Percentiles rank a stretch among this genome's conserved stretches.
Conservation (phyloP, 192 early-diverging fungal species). For the Chytriomyces hyalinus region DNA sequence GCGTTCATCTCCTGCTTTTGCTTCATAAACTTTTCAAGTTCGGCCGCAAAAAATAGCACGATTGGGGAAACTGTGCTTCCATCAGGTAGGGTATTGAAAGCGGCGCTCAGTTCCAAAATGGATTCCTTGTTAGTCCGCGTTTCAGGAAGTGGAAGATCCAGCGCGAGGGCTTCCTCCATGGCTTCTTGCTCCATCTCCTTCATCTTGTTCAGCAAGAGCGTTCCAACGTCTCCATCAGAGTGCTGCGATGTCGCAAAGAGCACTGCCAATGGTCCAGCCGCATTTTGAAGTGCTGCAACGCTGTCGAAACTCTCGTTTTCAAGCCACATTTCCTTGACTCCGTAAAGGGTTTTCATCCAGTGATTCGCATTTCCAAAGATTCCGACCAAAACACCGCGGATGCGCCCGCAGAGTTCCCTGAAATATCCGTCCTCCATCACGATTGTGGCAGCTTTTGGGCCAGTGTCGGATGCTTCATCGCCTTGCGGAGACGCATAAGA, state of each 20-base stretch:
- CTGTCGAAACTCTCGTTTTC: slow-evolving; percentile 58
- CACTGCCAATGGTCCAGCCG: slow-evolving; percentile 48
- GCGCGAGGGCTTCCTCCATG: not conserved
- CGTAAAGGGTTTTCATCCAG: slow-evolving; percentile 59
- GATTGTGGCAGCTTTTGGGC: slow-evolving; percentile 54
- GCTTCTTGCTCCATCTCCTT: slow-evolving; percentile 30
- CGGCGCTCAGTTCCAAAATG: slow-evolving; percentile 48
- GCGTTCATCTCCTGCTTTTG: slow-evolving; percentile 58
- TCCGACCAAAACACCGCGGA: slow-evolving; percentile 61
- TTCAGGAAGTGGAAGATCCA: slow-evolving; percentile 18
- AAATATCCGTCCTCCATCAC: slow-evolving; percentile 63
- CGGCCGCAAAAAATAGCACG: slow-evolving; percentile 56
- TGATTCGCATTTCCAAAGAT: slow-evolving; percentile 57
- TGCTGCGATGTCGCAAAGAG: slow-evolving; percentile 41
- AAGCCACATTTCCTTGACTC: slow-evolving; percentile 61
- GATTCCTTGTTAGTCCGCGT: slow-evolving; percentile 29
- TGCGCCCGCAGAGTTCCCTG: slow-evolving; percentile 62
- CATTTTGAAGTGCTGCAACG: slow-evolving; percentile 38
- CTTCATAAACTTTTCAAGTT: slow-evolving; percentile 50
- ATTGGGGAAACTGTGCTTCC: slow-evolving; percentile 48
- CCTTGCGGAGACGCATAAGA: slow-evolving; percentile 47
- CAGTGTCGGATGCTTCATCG: slow-evolving; percentile 56
- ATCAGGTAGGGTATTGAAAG: slow-evolving; percentile 37
- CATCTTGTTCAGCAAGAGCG: slow-evolving; percentile 28
- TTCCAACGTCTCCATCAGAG: slow-evolving; percentile 50